Evolutionary conservation across 768 basidiomycete species (phyloP), one percentile per base, ranked within the genome.

Genomic region (Rhizopogon roseolus): DNA sequence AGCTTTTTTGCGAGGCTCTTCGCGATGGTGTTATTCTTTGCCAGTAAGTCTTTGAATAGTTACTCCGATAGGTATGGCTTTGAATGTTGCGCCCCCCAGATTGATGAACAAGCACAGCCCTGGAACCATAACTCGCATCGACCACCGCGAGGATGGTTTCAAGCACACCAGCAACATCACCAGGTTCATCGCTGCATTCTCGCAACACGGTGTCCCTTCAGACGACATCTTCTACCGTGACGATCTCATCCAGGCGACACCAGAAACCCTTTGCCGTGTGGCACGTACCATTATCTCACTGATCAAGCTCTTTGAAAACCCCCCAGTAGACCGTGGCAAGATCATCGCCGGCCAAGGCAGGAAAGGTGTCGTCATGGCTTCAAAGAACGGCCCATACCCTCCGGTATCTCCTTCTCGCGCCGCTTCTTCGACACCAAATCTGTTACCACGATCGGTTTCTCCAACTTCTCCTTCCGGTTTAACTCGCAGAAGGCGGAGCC

Each of bases 11-110:
- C 34, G 90, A 93, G 51, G 84, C 88, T 0, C 65, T 95, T 52
- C 72, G 83, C 61, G 93, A 96, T 71, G 93, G 93, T 1, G 88
- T 85, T 67, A 81, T 95, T 19, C 77, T 96, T 22, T 94, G 93
- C 83, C 86, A 90, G 93, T 95, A 64, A 73, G 93, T 84, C 36
- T 57, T 49, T 39, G 41, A 22, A 22, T 54, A 17, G 27, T 59
- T 53, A 32, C 17, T 45, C 22, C 37, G 51, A 59, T 49, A 50
- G 27, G 38, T 49, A 28, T 45, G 49, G 41, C 32, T 25, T 39
- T 25, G 22, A 36, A 48, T 36, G 19, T 36, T 52, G 41, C 50
- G 41, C 46, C 56, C 38, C 49, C 7, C 62, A 93, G 92, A 57
- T 77, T 93, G 56, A 77, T 91, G 76, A 91, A 91, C 71, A 88